phyloP scores from a whole-genome alignment of 2,329 filamentous ascomycete genomes.

The Teratosphaeria destructans region DNA sequence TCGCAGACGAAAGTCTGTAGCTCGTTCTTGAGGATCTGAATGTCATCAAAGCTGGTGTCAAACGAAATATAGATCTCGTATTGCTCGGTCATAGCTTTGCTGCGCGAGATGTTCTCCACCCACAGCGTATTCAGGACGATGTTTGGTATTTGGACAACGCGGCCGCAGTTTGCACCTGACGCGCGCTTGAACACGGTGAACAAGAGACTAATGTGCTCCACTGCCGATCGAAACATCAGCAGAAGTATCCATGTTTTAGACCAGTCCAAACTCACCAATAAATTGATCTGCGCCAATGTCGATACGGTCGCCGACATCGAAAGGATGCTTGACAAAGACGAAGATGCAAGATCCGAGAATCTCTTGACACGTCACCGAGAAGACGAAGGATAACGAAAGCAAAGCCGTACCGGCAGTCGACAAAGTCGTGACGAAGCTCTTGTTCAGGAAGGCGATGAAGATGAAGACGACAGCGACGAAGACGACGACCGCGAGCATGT shows the following conservation, averaged over 20 bases:
- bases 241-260: not conserved
- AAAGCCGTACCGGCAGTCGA: slow-evolving; percentile 85
- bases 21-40: slow-evolving; percentile 73
- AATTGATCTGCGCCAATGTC: slow-evolving; percentile 62
- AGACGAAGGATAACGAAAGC: slow-evolving; percentile 93
- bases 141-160: slow-evolving; percentile 65
- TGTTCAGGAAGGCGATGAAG: slow-evolving; percentile 75
- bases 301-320: slow-evolving; percentile 88
- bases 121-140: slow-evolving; percentile 85
- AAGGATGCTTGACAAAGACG: slow-evolving; percentile 96
- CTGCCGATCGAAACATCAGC: slow-evolving; percentile 33
- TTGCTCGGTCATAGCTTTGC: slow-evolving; percentile 81
- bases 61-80: slow-evolving; percentile 72
- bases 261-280: slow-evolving; percentile 12
- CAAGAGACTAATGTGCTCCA: slow-evolving; percentile 88
- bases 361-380: slow-evolving; percentile 83
- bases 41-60: slow-evolving; percentile 79
- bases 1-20: slow-evolving; percentile 75
- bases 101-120: slow-evolving; percentile 88
- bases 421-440: slow-evolving; percentile 72
- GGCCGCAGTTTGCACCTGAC: slow-evolving; percentile 60
- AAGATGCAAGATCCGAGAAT: slow-evolving; percentile 98
- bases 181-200: slow-evolving; percentile 87
- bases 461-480: slow-evolving; percentile 57
- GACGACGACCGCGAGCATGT: slow-evolving; percentile 71